Evolutionary conservation across 192 early-diverging fungal species (phyloP).

Genomic region (Lunasporangiospora selenospora): DNA sequence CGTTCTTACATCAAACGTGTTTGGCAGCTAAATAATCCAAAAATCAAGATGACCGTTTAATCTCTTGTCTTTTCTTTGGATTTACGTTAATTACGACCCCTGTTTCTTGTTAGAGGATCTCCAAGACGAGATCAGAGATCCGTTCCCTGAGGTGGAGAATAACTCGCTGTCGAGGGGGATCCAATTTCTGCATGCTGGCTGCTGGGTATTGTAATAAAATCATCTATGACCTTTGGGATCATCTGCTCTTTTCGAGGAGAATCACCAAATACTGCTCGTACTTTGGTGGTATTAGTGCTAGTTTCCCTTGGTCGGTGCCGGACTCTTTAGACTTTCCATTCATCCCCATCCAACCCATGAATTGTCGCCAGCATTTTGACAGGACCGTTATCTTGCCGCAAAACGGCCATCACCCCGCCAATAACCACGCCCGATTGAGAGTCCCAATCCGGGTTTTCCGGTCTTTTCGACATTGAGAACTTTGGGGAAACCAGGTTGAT

Average conservation of each 20-base stretch:
- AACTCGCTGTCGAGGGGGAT: too few relatives aligned
- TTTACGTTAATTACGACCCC: too few relatives aligned
- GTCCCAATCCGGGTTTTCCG: conserved; percentile 9
- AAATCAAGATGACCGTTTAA: too few relatives aligned
- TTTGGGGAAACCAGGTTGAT: background rate
- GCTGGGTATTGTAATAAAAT: conserved; percentile 29
- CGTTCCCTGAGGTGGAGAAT: too few relatives aligned
- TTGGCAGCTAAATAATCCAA: too few relatives aligned
- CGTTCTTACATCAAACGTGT: too few relatives aligned
- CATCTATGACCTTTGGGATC: conserved; percentile 25
- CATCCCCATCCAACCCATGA: conserved; percentile 9
- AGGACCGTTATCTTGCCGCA: conserved; percentile 18
- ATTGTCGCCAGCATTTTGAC: conserved; percentile 27
- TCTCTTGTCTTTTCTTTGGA: too few relatives aligned
- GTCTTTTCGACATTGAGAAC: conserved; percentile 1
- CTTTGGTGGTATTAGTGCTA: conserved; percentile 14
- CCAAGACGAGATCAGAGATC: too few relatives aligned
- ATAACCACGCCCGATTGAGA: conserved; percentile 11
- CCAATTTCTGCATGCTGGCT: conserved; percentile 21
- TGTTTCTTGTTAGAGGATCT: too few relatives aligned
- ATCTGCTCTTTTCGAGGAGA: conserved; percentile 2
- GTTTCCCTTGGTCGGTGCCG: conserved; percentile 12
- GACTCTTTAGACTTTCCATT: conserved; percentile 11
- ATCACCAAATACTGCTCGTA: conserved; percentile 22
- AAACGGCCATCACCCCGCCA: background rate